Evolutionary conservation across 2,329 filamentous ascomycete species (phyloP).

Genomic region (Mollisia scopiformis): DNA sequence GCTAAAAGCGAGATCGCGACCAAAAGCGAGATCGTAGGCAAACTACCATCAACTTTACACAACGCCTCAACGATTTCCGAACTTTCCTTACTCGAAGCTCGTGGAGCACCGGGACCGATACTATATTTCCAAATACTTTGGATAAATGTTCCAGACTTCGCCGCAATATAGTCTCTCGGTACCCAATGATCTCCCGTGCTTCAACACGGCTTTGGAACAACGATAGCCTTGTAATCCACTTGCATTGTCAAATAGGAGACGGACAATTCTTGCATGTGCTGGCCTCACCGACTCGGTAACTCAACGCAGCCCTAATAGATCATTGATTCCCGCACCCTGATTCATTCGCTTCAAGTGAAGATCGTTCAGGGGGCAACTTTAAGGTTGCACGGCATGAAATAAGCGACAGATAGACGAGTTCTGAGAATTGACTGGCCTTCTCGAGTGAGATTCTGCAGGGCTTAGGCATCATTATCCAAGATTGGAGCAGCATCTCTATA

Average conservation of each 20-base stretch:
- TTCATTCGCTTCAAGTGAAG: background rate
- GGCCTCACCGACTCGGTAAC: background rate
- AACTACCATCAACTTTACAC: too few relatives aligned
- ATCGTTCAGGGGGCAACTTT: background rate
- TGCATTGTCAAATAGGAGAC: background rate
- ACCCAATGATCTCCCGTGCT: background rate
- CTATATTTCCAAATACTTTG: background rate
- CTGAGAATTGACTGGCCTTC: background rate
- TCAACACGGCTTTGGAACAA: background rate
- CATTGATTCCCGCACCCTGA: background rate
- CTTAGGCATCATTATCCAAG: background rate
- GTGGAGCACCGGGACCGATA: background rate
- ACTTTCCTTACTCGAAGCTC: background rate
- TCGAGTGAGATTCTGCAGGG: background rate
- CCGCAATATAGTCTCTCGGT: background rate
- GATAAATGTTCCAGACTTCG: background rate
- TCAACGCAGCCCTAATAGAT: background rate
- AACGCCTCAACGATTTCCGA: background rate
- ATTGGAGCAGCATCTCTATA: background rate
- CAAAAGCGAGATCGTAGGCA: too few relatives aligned
- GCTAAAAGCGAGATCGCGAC: too few relatives aligned
- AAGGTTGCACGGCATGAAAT: background rate
- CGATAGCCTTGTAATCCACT: background rate
- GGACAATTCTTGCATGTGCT: background rate
- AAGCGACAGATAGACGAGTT: background rate